These are phyloP conservation scores for Dimocarpus longan DNA, from an alignment of 345 rosid species.

Conservation along the genomic window DNA sequence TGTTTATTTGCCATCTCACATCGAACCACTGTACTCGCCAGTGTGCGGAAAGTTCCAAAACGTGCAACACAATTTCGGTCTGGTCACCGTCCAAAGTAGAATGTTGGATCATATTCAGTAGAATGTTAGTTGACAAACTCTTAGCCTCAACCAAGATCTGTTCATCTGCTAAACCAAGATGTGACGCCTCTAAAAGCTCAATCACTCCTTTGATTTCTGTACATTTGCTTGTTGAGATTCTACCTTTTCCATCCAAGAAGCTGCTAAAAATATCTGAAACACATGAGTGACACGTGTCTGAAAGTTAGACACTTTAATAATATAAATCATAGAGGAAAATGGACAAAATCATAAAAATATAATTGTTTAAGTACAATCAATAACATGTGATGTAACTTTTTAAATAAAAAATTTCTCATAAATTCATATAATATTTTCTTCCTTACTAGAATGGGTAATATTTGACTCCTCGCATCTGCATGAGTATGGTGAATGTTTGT, in stretches of 20 bases:
- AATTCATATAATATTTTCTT: no score
- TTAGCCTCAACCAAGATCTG: conserved; percentile 32
- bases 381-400: no score
- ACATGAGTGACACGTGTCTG: not conserved
- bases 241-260: conserved; percentile 33
- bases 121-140: conserved; percentile 19
- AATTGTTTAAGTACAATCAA: no score
- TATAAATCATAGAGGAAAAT: no score
- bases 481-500: not conserved
- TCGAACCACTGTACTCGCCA: conserved; percentile 55
- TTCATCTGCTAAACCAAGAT: conserved; percentile 41
- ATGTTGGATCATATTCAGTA: not conserved
- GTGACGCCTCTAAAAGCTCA: conserved; percentile 53
- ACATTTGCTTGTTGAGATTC: conserved; percentile 20
- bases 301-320: no score
- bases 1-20: conserved; percentile 45
- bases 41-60: conserved; percentile 46
- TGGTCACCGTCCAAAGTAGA: conserved; percentile 11
- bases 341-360: no score
- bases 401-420: no score
- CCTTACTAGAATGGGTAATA: no score
- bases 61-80: conserved; percentile 17
- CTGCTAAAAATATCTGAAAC: conserved; percentile 35
- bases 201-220: conserved; percentile 32
- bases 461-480: no score